Base-by-base conservation (phyloP, 176 grass and related monocot species). In the Triticum monococcum region DNA sequence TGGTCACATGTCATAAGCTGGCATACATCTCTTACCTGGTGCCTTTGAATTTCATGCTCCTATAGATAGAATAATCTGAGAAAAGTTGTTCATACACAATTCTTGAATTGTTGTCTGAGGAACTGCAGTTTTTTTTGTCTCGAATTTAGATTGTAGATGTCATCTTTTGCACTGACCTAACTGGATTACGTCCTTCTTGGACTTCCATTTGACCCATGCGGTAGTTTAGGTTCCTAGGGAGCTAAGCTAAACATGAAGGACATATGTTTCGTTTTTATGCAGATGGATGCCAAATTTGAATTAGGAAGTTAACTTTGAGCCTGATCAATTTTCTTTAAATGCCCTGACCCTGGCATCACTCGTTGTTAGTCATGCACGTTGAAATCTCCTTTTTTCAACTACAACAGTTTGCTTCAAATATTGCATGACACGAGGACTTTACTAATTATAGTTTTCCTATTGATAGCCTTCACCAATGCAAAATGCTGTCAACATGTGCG, bases 341-440 rank as follows among this genome's bases (percentile, higher is more conserved):
- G 68, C 25, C 54, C 75, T 14, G 57, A 46, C 71, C 12, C 23
- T 74, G 52, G 52, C 52, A 57, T 57, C 5, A 2, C 9, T 8
- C 6, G 0, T 77, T 64, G 26, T 73, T 78, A 70, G 12, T 41
- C 32, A 64, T 23, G 1, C 48, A 10, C 60, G 33, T 41, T 68
- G 35, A 68, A 36, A 11, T 67, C 6, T 77, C 52, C 26, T 37
- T 20, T 33, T 76, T 36, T 72, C 4, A 57, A 64, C 12, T 60
- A 66, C 30, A 78, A 32, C 4, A 12, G 24, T 79, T 78, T 30
- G 22, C 46, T 81, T 81, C 45, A 88, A 85, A 35, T 64, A n/a
- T 59, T 45, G 17, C 25, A 18, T 64, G 64, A 25, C 28, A 70
- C 26, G 36, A 68, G 16, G 79, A 78, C 35, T 68, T 54, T 4